Percentiles rank a stretch among this genome's conserved stretches.
These are phyloP conservation scores for Aspergillus sparsus DNA, from an alignment of 495 filamentous ascomycete genomes.

Conservation along the genomic window DNA sequence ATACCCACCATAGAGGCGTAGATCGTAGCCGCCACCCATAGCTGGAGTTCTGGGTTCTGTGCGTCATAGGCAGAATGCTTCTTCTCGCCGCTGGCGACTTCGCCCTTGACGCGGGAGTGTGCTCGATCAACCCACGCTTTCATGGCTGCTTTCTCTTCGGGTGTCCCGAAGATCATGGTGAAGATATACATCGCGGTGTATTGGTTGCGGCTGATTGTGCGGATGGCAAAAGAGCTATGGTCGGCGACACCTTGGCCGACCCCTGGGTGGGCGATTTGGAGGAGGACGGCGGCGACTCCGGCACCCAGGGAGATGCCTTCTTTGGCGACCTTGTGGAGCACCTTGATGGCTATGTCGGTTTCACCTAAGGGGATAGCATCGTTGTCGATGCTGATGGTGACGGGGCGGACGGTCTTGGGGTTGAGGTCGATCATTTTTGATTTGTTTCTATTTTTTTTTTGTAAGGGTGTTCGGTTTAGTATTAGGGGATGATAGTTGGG, in stretches of 20 bases:
- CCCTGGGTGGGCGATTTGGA: conserved; percentile 3
- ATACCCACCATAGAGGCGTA: conserved; percentile 1
- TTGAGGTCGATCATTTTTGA: conserved; percentile 3
- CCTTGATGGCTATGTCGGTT: conserved; percentile 5
- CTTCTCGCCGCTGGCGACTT: neutral
- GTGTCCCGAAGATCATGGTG: conserved; percentile 11
- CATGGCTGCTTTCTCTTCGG: conserved; percentile 9
- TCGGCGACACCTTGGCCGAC: conserved; percentile 13
- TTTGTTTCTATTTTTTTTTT: no score
- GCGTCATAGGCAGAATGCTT: conserved; percentile 2
- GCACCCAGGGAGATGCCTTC: conserved; percentile 9
- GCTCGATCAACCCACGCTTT: conserved; percentile 11
- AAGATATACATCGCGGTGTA: conserved; percentile 17
- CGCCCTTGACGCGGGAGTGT: conserved; percentile 11
- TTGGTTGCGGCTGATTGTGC: conserved; percentile 10
- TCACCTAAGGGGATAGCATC: conserved; percentile 8
- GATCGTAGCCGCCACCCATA: conserved; percentile 16
- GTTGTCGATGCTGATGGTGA: conserved; percentile 4
- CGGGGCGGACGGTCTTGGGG: neutral
- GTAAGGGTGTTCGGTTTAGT: no score
- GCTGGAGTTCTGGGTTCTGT: conserved; percentile 14
- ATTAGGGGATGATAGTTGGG: neutral
- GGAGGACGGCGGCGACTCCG: conserved; percentile 6
- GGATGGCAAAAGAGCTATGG: conserved; percentile 15
- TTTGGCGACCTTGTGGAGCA: conserved; percentile 1